Evolutionary conservation across 2,329 filamentous ascomycete genomes (phyloP).

Genomic region (Tolypocladium inflatum): DNA sequence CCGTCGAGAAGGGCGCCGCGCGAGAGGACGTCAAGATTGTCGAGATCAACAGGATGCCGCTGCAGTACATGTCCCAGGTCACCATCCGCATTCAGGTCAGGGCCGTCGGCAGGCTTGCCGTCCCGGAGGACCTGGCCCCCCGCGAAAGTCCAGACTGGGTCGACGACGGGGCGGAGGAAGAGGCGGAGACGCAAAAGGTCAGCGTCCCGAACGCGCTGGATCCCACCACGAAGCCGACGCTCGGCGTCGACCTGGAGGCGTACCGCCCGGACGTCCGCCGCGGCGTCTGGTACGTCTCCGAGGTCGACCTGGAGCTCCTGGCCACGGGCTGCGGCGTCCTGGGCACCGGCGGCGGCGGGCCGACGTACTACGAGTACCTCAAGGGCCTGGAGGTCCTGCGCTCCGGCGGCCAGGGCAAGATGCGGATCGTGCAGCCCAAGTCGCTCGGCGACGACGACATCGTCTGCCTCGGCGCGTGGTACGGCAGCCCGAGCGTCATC

Average conservation of each 20-base stretch:
- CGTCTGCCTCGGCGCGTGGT: conserved; percentile 34
- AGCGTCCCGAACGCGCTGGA: conserved; percentile 18
- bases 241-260: conserved; percentile 16
- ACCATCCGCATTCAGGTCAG: conserved; percentile 24
- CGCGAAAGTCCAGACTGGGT: neutral
- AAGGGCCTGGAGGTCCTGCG: conserved; percentile 28
- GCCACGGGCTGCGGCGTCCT: conserved; percentile 25
- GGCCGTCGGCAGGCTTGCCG: conserved; percentile 21
- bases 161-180: conserved; percentile 7
- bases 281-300: conserved; percentile 25
- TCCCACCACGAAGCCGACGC: conserved; percentile 20
- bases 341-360: conserved; percentile 26
- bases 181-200: conserved; percentile 16
- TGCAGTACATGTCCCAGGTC: conserved; percentile 24
- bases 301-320: conserved; percentile 25
- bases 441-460: conserved; percentile 25
- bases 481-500: conserved; percentile 31
- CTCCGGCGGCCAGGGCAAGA: conserved; percentile 20
- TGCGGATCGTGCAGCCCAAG: conserved; percentile 29
- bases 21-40: conserved; percentile 29
- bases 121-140: conserved; percentile 16
- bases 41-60: conserved; percentile 32
- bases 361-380: conserved; percentile 32
- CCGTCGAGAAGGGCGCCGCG: conserved; percentile 19
- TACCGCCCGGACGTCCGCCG: conserved; percentile 21